phyloP scores from a whole-genome alignment of 305 asterid species.

The Fraxinus latifolia region DNA sequence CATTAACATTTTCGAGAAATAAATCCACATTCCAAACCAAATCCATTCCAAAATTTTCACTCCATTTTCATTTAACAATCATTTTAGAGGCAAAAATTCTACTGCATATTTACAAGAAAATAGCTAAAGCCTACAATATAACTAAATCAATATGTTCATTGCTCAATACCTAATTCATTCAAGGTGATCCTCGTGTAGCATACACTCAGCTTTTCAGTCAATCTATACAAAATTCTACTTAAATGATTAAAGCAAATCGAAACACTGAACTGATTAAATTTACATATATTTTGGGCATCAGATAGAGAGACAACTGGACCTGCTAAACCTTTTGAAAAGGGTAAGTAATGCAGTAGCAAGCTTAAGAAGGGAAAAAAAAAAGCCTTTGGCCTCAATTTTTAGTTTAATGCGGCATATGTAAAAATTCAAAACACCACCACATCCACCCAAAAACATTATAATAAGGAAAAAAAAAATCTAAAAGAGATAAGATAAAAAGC shows the following conservation, averaged over 20 bases:
- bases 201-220: neutral
- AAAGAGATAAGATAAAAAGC: too few relatives aligned
- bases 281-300: neutral
- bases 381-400: too few relatives aligned
- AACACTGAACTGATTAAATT: neutral
- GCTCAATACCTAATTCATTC: neutral
- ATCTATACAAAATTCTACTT: too few relatives aligned
- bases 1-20: slow-evolving; percentile 18
- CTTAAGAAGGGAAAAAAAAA: neutral
- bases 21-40: slow-evolving; percentile 5
- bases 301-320: neutral
- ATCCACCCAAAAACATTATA: neutral
- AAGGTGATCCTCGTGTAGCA: neutral
- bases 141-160: neutral
- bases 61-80: neutral
- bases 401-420: neutral
- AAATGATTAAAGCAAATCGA: neutral
- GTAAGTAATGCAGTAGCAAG: neutral
- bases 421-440: neutral
- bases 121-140: neutral
- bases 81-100: neutral
- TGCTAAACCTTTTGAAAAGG: neutral
- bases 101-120: neutral
- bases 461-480: neutral
- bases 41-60: neutral